A percentile compares a stretch with the other conserved stretches of the same genome.
Evolutionary conservation across 768 basidiomycete species (phyloP).

Genomic region (Pluteus cervinus): DNA sequence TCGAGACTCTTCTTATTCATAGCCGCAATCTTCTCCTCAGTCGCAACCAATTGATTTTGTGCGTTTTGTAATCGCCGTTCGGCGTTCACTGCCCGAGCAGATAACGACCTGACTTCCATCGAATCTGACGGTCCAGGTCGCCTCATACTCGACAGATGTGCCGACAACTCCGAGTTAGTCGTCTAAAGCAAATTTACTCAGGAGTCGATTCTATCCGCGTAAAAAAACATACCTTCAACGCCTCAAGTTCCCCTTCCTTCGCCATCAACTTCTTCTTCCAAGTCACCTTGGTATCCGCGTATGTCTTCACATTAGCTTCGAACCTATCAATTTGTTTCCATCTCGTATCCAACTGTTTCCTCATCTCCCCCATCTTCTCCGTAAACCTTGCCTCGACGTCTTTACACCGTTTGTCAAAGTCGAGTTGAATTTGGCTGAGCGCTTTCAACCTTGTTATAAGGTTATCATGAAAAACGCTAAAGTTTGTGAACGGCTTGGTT

Average conservation of each 20-base stretch:
- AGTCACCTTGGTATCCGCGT: constrained; percentile 70
- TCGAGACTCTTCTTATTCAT: constrained; percentile 66
- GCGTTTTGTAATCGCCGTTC: constrained; percentile 84
- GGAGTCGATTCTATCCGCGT: not conserved
- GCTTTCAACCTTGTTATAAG: constrained; percentile 82
- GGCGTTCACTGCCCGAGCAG: constrained; percentile 72
- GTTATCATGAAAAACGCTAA: constrained; percentile 91
- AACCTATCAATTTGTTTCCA: constrained; percentile 95
- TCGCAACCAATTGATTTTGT: constrained; percentile 75
- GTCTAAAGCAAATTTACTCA: constrained; percentile 33
- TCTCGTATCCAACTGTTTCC: constrained; percentile 80
- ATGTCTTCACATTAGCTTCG: constrained; percentile 76
- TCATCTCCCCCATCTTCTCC: constrained; percentile 73
- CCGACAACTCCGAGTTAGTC: constrained; percentile 66
- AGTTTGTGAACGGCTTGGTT: constrained; percentile 92
- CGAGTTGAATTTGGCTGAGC: constrained; percentile 75
- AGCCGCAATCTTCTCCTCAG: constrained; percentile 78
- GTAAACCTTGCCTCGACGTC: constrained; percentile 68
- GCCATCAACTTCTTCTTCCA: constrained; percentile 81
- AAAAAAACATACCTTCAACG: constrained; percentile 56
- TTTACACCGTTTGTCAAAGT: constrained; percentile 83
- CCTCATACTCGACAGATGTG: constrained; percentile 59
- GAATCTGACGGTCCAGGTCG: constrained; percentile 55
- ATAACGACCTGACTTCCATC: constrained; percentile 65
- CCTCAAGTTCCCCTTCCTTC: constrained; percentile 89